These are phyloP conservation scores for Metschnikowia amazonensis DNA, from an alignment of 805 yeast species.

Conservation along the genomic window DNA sequence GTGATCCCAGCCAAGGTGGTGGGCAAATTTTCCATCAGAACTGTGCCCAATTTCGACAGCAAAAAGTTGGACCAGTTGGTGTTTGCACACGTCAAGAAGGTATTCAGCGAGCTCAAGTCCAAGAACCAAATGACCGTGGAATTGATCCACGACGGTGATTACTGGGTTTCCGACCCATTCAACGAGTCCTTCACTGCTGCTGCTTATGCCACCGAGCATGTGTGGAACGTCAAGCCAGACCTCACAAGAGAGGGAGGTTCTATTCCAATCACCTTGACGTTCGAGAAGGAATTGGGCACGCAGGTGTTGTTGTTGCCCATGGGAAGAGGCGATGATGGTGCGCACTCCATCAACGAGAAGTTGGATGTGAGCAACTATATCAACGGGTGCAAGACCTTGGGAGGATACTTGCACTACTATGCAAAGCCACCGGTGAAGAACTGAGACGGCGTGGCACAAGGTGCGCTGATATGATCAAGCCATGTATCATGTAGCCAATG, in stretches of 20 bases:
- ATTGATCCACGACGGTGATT: conserved; percentile 89
- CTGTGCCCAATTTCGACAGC: conserved; percentile 91
- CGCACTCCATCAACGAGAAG: conserved; percentile 97
- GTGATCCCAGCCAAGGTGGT: conserved; percentile 92
- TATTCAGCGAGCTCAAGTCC: conserved; percentile 65
- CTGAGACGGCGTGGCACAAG: neutral
- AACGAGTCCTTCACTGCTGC: conserved; percentile 94
- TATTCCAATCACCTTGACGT: conserved; percentile 92
- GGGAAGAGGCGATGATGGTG: conserved; percentile 99
- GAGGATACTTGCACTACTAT: conserved; percentile 89
- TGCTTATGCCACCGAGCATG: conserved; percentile 86
- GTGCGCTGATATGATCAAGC: no score
- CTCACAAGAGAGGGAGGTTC: conserved; percentile 99
- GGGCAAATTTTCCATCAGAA: conserved; percentile 95
- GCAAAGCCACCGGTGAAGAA: conserved; percentile 22
- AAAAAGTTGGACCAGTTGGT: conserved; percentile 76
- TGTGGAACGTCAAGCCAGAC: conserved; percentile 94
- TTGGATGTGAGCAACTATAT: conserved; percentile 83
- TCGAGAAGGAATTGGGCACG: conserved; percentile 82
- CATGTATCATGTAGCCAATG: no score
- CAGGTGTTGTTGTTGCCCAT: conserved; percentile 88
- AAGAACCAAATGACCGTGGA: conserved; percentile 72
- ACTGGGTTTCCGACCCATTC: conserved; percentile 94
- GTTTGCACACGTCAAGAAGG: conserved; percentile 60
- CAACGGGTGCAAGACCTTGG: conserved; percentile 88